Conservation (phyloP, 2,329 filamentous ascomycete species). For the Plectosphaerella cucumerina region DNA sequence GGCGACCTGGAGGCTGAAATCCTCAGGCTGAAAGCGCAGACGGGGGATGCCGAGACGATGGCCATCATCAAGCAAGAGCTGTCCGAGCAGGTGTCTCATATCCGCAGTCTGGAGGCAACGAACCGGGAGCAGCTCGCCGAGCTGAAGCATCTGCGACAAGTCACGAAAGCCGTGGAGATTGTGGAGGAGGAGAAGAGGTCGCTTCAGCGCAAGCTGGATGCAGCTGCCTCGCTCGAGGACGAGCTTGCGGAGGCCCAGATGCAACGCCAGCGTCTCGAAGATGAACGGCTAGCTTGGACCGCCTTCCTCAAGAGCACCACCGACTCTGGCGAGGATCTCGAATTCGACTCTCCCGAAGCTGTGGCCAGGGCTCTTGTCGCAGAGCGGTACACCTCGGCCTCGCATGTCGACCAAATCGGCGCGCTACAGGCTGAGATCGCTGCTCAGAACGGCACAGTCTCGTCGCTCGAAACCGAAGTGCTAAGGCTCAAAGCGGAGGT, state of each 20-base stretch:
- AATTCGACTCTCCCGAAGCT: constrained; percentile 85
- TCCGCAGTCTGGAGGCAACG: constrained; percentile 73
- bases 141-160: constrained; percentile 74
- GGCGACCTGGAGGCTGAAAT: constrained; percentile 79
- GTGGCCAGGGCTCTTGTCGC: constrained; percentile 80
- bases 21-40: constrained; percentile 77
- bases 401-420: constrained; percentile 77
- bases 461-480: constrained; percentile 67
- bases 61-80: constrained; percentile 82
- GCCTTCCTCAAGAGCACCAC: constrained; percentile 72
- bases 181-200: constrained; percentile 93
- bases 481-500: constrained; percentile 61
- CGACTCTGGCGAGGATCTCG: constrained; percentile 53
- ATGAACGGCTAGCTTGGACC: constrained; percentile 83
- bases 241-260: constrained; percentile 77
- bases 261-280: constrained; percentile 81
- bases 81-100: constrained; percentile 87
- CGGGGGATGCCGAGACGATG: constrained; percentile 81
- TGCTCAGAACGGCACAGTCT: constrained; percentile 73
- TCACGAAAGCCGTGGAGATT: constrained; percentile 84
- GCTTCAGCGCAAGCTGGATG: constrained; percentile 71
- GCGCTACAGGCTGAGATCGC: constrained; percentile 71
- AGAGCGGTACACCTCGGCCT: constrained; percentile 74
- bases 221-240: constrained; percentile 68
- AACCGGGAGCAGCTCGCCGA: constrained; percentile 78